Percentiles rank a stretch among this genome's conserved stretches.
phyloP scores from a whole-genome alignment of 163 green algal genomes.

The Botryococcus braunii region DNA sequence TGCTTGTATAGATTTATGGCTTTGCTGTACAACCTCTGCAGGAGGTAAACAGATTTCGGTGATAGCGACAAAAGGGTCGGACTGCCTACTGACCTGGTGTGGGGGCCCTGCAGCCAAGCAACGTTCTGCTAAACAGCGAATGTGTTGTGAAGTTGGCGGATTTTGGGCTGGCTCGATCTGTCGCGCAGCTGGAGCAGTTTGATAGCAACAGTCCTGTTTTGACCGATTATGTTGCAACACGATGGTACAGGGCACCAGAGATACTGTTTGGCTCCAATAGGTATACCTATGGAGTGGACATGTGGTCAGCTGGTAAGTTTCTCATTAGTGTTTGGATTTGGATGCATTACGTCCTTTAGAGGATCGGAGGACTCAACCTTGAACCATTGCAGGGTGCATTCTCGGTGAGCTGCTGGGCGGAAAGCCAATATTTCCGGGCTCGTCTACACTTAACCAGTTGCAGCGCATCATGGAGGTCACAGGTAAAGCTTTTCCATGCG shows the following conservation, averaged over 20 bases:
- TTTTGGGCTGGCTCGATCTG: constrained; percentile 87
- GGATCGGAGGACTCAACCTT: too few species aligned
- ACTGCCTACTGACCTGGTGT: too few species aligned
- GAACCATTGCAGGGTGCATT: constrained; percentile 71
- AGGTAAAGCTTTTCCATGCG: constrained; percentile 14
- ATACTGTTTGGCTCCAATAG: constrained; percentile 88
- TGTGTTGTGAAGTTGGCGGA: constrained; percentile 97
- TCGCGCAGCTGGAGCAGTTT: constrained; percentile 55
- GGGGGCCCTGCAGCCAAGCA: constrained; percentile 93
- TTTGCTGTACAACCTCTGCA: too few species aligned
- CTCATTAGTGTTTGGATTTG: neutral
- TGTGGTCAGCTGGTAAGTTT: constrained; percentile 85
- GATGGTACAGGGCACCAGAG: constrained; percentile 90
- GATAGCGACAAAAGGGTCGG: too few species aligned
- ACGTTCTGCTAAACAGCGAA: constrained; percentile 95
- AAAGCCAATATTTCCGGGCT: constrained; percentile 91
- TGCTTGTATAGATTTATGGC: too few species aligned
- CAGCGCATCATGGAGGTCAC: constrained; percentile 91
- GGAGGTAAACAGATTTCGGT: too few species aligned
- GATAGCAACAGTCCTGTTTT: constrained; percentile 58
- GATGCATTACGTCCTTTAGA: too few species aligned
- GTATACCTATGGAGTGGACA: constrained; percentile 98
- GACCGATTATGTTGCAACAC: constrained; percentile 95
- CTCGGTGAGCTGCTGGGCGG: constrained; percentile 90
- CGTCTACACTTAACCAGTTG: constrained; percentile 95